phyloP scores from a whole-genome alignment of 176 grass and related monocot genomes.

The Elaeis guineensis region DNA sequence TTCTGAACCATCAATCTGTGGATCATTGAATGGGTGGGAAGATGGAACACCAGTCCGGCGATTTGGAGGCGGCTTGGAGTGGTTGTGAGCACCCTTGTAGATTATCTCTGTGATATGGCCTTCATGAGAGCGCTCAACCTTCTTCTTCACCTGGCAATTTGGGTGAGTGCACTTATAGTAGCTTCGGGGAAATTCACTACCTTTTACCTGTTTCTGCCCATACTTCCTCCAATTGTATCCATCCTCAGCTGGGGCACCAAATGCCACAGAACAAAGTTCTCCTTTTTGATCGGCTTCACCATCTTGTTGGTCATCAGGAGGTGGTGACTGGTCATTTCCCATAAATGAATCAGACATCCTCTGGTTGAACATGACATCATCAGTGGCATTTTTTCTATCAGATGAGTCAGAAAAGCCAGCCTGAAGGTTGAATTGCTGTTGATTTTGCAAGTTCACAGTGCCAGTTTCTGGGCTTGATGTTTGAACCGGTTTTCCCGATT shows the following conservation, averaged over 20 bases:
- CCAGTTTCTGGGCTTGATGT: background rate
- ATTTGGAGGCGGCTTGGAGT: conserved; percentile 35
- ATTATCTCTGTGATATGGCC: conserved; percentile 91
- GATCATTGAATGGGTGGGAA: conserved; percentile 17
- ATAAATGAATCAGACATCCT: conserved; percentile 8
- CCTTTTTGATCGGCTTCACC: conserved; percentile 4
- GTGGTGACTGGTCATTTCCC: conserved; percentile 11
- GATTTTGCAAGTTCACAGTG: conserved; percentile 3
- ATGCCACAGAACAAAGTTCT: conserved; percentile 18
- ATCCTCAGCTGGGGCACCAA: conserved; percentile 41
- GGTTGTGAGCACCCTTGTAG: conserved; percentile 74
- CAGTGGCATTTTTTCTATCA: conserved; percentile 26
- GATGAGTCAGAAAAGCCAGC: conserved; percentile 16
- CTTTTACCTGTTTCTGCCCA: conserved; percentile 97
- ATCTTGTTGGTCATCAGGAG: conserved; percentile 2
- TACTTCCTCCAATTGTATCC: conserved; percentile 97
- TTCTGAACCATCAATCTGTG: conserved; percentile 8
- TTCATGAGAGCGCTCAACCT: conserved; percentile 82
- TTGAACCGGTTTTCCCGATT: background rate
- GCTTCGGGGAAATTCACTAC: conserved; percentile 85
- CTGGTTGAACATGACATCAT: conserved; percentile 17
- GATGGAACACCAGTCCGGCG: conserved; percentile 17
- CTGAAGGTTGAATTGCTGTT: conserved; percentile 10
- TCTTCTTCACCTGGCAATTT: conserved; percentile 82
- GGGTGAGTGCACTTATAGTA: conserved; percentile 97